Evolutionary conservation across 2,329 filamentous ascomycete genomes (phyloP).

Genomic region (Hypoxylon sp.): DNA sequence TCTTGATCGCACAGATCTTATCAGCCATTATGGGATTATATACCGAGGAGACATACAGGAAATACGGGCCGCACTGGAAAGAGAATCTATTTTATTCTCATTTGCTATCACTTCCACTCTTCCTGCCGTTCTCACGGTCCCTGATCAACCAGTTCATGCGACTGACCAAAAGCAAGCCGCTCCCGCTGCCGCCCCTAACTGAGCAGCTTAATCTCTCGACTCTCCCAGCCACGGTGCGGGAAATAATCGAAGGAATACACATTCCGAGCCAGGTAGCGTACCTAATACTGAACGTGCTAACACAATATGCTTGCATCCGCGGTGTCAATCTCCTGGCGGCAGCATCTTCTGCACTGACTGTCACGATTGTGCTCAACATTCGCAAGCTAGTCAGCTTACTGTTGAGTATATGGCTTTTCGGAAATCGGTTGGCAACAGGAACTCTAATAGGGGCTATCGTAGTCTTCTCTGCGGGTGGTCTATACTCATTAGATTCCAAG

Average conservation of each 20-base stretch:
- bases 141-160: slow-evolving; percentile 75
- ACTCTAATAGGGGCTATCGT: slow-evolving; percentile 86
- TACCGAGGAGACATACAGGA: slow-evolving; percentile 89
- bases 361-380: slow-evolving; percentile 96
- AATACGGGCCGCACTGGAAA: slow-evolving; percentile 90
- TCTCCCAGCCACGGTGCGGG: slow-evolving; percentile 58
- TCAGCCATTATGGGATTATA: slow-evolving; percentile 97
- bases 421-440: slow-evolving; percentile 81
- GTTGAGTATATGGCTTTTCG: slow-evolving; percentile 94
- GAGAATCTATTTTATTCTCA: slow-evolving; percentile 97
- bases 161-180: slow-evolving; percentile 74
- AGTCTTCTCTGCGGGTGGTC: slow-evolving; percentile 90
- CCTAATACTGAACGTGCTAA: slow-evolving; percentile 83
- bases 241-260: slow-evolving; percentile 57
- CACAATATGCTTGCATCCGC: slow-evolving; percentile 94
- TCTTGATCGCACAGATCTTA: slow-evolving; percentile 89
- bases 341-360: slow-evolving; percentile 89
- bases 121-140: slow-evolving; percentile 77
- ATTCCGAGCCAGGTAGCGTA: slow-evolving; percentile 80
- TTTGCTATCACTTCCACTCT: slow-evolving; percentile 81
- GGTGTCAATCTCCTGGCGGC: slow-evolving; percentile 96
- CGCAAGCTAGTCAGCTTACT: slow-evolving; percentile 93
- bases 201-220: slow-evolving; percentile 52
- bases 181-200: slow-evolving; percentile 61
- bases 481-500: slow-evolving; percentile 84